Base-by-base conservation (phyloP, 306 rosid species). In the Gastrolobium bilobum region DNA sequence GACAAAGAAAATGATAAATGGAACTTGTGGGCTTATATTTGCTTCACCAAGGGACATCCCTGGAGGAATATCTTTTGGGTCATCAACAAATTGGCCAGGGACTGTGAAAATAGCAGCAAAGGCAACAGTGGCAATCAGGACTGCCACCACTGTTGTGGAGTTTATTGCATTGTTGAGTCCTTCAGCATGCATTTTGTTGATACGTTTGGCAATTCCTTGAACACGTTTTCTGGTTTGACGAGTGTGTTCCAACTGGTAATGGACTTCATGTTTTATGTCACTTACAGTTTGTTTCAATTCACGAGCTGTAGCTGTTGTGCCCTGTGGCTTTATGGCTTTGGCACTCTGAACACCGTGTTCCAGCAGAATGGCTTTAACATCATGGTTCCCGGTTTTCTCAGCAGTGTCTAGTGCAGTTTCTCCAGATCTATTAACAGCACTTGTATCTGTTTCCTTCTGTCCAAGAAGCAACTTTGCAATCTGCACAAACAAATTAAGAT, bases 101-200 rank as follows among this genome's bases (percentile, higher is more conserved):
- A 96, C 94, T 0, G 95, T 90, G 87, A 89, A 96, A 4, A 96
- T 91, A 39, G 98, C 99, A 0, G 99, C 99, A 68, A 96, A 96
- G 1, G 99, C 97, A 1, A 96, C 99, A 0, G 99, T 96, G 77
- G 98, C 99, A 34, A 96, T 96, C 75, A 96, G 97, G 38, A 96
- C 99, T 4, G 99, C 99, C 6, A 93, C 99, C 34, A 96, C 99
- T 0, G 93, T 96, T 6, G 95, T 96, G 37, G 99, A 96, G 89
- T 93, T 91, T 48, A 96, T 96, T 29, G 99, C 99, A 65, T 96
- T 96, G 93, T 96, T 89, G 26, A 96, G 98, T 30, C 99, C 99
- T 72, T 93, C 99, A 0, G 87, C 6, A 51, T 96, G 97, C 99
- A 96, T 93, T 79, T 93, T 96, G 89, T 93, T 91, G 9, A 96